Evolutionary conservation across 176 grass and related monocot genomes (phyloP), one percentile per base, ranked within the genome.

Genomic region (Saccharum spontaneum): DNA sequence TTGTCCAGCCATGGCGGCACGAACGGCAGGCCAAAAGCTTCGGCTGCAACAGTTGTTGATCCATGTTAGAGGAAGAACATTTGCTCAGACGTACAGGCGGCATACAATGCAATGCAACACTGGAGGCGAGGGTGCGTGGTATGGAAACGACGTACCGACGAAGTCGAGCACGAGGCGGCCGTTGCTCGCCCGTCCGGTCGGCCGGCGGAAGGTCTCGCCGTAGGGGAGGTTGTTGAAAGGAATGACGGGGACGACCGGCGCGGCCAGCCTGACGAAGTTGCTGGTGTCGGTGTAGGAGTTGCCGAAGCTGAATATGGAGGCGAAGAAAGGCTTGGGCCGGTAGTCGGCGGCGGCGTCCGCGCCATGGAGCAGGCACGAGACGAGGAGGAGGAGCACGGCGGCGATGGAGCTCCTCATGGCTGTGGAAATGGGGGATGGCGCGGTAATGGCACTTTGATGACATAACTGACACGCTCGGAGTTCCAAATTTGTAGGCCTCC

Each of bases 271-370:
- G 18, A 86, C 22, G 23, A 81, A 92, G 71, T 95, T 95, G 38
- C 90, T 90, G 1, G 86, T 95, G 90, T 95, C 90, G 37, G 93
- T 31, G 39, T 89, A 90, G 30, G 90, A 95, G 69, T 95, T 44
- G 23, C 88, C 86, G 37, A 95, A 95, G 81, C 82, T 84, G 81
- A 92, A 86, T 39, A 92, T 88, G 31, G 90, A 37, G 49, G 44
- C 28, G 45, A 52, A 52, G 16, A 52, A 52, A 3, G 11, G 15
- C 48, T 52, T 52, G 48, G 14, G 14, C 15, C 5, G 48, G 16
- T 16, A 17, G 15, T 1, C 28, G 28, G 28, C 15, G 48, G 1
- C 15, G 14, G 48, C 48, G 15, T 52, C 48, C 15, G 15, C 48
- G 48, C 48, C 48, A 15, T 17, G 48, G 48, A 52, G 48, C 15